Evolutionary conservation across 345 rosid genomes (phyloP), one percentile per base, ranked within the genome.

Genomic region (Noccaea caerulescens): DNA sequence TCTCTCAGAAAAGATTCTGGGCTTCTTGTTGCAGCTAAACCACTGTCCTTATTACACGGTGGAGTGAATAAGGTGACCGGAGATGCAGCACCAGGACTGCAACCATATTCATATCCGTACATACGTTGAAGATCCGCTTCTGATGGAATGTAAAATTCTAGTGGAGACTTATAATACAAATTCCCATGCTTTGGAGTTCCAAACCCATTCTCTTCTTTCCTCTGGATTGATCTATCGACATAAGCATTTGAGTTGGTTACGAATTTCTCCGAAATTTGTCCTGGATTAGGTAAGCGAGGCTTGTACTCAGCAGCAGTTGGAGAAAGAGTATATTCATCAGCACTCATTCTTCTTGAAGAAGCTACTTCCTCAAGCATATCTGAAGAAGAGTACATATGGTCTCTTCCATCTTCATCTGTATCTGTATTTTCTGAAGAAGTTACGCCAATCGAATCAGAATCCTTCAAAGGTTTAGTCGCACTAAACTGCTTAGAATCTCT

Each of bases 51-150:
- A 73, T 72, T 84, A 70, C 88, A 79, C 52, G 96, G 89, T 65
- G 96, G 88, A 50, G 98, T 97, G 65, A 86, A 83, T 84, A 84
- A 80, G 85, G 81, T 77, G 72, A 81, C 38, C 44, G 96, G 89
- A 50, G 98, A 83, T 12, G 70, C 47, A 66, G 74, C 55, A 57
- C 61, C 39, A 8, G 83, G 89, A 76, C 83, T 82, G 77, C 80
- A 76, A 58, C 51, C 72, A 76, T 58, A 64, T 41, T 74, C 83
- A 64, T 72, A 80, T 62, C 78, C 71, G 56, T 53, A 72, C 36
- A 8, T 63, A 70, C 76, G 79, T 59, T 52, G 73, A 58, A 47
- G 45, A 75, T 82, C 89, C n/a, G 72, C 54, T 58, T 82, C 81
- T 69, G 66, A 69, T 18, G 84, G 68, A 58, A 63, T 16, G 76